phyloP scores from a whole-genome alignment of 2,329 filamentous ascomycete genomes.

The Trichophyton simii region DNA sequence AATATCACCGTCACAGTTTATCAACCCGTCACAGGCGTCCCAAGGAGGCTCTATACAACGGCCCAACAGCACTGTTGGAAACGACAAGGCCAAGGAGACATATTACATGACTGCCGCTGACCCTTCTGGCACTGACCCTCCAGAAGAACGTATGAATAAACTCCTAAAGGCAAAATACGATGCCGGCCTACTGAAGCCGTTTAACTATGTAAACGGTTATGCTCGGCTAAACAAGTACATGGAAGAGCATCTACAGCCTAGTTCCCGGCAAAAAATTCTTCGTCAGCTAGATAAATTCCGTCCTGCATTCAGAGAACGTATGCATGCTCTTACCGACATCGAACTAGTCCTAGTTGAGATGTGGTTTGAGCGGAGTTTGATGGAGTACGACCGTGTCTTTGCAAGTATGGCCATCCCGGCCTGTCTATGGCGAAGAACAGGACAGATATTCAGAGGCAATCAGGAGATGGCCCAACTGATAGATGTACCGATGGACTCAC shows the following conservation, averaged over 20 bases:
- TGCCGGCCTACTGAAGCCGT: constrained; percentile 83
- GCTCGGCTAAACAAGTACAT: constrained; percentile 81
- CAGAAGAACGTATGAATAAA: constrained; percentile 90
- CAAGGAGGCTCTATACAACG: constrained; percentile 47
- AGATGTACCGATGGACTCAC: constrained; percentile 74
- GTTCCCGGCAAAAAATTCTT: constrained; percentile 80
- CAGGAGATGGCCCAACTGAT: constrained; percentile 98
- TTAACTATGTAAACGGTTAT: constrained; percentile 98
- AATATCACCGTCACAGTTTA: constrained; percentile 12
- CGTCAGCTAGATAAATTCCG: constrained; percentile 85
- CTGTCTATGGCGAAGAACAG: constrained; percentile 91
- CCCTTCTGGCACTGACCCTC: constrained; percentile 71
- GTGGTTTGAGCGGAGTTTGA: constrained; percentile 94
- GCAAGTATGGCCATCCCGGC: constrained; percentile 97
- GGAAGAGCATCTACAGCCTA: constrained; percentile 69
- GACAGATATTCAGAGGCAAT: constrained; percentile 93
- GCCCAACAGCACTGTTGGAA: constrained; percentile 48
- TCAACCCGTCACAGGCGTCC: constrained; percentile 21
- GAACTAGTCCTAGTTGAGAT: constrained; percentile 93
- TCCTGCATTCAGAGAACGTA: constrained; percentile 90
- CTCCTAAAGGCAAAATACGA: constrained; percentile 92
- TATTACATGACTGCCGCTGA: constrained; percentile 97
- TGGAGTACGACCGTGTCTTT: constrained; percentile 98
- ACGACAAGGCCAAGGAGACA: constrained; percentile 59
- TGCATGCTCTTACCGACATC: constrained; percentile 82